phyloP scores from a whole-genome alignment of 306 rosid species.

The Gastrolobium villosum region DNA sequence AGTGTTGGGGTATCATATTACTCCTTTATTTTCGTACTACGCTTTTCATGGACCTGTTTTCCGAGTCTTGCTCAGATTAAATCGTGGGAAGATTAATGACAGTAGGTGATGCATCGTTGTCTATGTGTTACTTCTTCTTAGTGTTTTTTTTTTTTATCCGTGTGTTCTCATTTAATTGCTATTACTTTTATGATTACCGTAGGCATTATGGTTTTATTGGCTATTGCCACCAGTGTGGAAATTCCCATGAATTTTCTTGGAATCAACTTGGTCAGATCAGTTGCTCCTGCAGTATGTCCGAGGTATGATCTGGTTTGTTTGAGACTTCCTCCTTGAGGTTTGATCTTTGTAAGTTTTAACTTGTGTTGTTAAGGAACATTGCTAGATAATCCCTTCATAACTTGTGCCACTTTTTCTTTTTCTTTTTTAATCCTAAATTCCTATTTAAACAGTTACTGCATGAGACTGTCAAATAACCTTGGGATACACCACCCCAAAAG shows the following conservation, averaged over 20 bases:
- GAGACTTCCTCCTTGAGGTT: slow-evolving; percentile 19
- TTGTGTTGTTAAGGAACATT: slow-evolving; percentile 16
- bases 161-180: neutral
- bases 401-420: neutral
- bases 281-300: slow-evolving; percentile 74
- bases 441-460: slow-evolving; percentile 17
- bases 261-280: slow-evolving; percentile 74
- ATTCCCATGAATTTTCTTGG: slow-evolving; percentile 82
- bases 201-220: slow-evolving; percentile 85
- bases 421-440: slow-evolving; percentile 17
- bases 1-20: slow-evolving; percentile 74
- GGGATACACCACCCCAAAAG: too few species aligned
- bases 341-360: slow-evolving; percentile 4
- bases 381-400: slow-evolving; percentile 32
- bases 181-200: slow-evolving; percentile 10
- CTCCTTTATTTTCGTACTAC: slow-evolving; percentile 85
- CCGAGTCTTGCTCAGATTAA: slow-evolving; percentile 80
- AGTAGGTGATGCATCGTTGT: slow-evolving; percentile 58
- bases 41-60: slow-evolving; percentile 94
- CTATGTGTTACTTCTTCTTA: slow-evolving; percentile 6
- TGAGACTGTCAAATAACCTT: too few species aligned
- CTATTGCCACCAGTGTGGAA: slow-evolving; percentile 80
- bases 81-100: slow-evolving; percentile 77
- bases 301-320: slow-evolving; percentile 57
- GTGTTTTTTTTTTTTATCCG: neutral